phyloP scores from a whole-genome alignment of 2,329 filamentous ascomycete species.

The Mycogone perniciosa region DNA sequence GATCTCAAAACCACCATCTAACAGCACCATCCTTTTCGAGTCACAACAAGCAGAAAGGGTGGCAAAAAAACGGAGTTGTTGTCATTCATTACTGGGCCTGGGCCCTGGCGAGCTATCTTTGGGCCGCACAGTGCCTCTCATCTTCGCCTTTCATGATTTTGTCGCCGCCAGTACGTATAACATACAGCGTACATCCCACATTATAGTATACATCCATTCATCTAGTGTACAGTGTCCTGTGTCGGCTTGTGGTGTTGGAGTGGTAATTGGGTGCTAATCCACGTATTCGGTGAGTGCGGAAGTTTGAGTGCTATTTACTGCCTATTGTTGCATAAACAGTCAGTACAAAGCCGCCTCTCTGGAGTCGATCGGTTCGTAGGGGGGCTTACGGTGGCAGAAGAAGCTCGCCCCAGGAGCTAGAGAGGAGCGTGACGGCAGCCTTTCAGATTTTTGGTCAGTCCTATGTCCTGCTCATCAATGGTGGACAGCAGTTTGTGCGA shows the following conservation, averaged over 20 bases:
- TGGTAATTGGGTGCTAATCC: background rate
- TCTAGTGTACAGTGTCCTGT: conserved; percentile 9
- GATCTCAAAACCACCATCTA: background rate
- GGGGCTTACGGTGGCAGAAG: conserved; percentile 56
- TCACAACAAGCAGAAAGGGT: background rate
- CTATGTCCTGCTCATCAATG: background rate
- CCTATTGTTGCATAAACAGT: background rate
- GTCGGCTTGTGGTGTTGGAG: background rate
- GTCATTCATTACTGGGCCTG: conserved; percentile 4
- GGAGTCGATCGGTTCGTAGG: background rate
- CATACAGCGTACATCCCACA: conserved; percentile 5
- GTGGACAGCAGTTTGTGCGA: conserved; percentile 17
- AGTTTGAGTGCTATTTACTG: background rate
- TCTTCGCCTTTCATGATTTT: background rate
- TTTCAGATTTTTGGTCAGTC: conserved; percentile 24
- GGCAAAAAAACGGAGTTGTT: conserved; percentile 3
- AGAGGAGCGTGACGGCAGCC: conserved; percentile 60
- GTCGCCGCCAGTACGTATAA: background rate
- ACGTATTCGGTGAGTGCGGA: background rate
- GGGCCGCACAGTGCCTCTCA: background rate
- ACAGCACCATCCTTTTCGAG: background rate
- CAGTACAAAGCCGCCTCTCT: background rate
- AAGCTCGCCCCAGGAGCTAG: conserved; percentile 61
- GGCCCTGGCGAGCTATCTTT: background rate
- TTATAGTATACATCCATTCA: conserved; percentile 23